These are phyloP conservation scores for Tricholoma terreum DNA, from an alignment of 768 basidiomycete species.

Conservation along the genomic window DNA sequence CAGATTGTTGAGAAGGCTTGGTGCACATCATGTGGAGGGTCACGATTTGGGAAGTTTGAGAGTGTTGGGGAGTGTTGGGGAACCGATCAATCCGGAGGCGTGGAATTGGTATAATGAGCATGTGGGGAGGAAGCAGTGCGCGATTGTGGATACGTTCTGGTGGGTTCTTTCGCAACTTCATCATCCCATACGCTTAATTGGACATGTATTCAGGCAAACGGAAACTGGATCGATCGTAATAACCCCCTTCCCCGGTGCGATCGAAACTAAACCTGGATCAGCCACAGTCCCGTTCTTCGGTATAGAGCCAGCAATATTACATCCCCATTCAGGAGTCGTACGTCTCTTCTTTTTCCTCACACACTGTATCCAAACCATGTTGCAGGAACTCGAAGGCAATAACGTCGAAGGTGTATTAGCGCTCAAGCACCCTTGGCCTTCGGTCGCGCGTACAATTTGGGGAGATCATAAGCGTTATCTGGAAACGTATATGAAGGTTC, in stretches of 20 bases:
- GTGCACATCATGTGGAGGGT: conserved; percentile 78
- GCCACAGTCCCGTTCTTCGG: conserved; percentile 98
- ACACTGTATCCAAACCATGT: not conserved
- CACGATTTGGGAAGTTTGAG: conserved; percentile 82
- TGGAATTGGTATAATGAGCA: conserved; percentile 99
- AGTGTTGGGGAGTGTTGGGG: conserved; percentile 90
- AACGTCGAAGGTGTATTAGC: conserved; percentile 89
- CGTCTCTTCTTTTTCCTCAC: conserved; percentile 9
- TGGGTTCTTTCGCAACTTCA: conserved; percentile 49
- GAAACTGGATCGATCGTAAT: conserved; percentile 96
- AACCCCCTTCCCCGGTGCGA: conserved; percentile 93
- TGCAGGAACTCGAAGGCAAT: conserved; percentile 67
- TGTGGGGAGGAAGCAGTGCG: conserved; percentile 81
- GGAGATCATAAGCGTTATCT: conserved; percentile 81
- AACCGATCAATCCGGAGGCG: conserved; percentile 98
- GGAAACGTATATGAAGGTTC: conserved; percentile 50
- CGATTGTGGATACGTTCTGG: conserved; percentile 94
- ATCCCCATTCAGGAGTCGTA: conserved; percentile 73
- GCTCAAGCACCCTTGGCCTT: conserved; percentile 89
- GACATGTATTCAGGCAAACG: conserved; percentile 68
- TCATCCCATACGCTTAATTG: no score
- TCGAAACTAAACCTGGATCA: conserved; percentile 93
- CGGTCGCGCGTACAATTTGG: conserved; percentile 90
- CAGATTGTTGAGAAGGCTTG: conserved; percentile 76
- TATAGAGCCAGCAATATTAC: conserved; percentile 83